Percentiles rank a stretch among this genome's conserved stretches.
Evolutionary conservation across 805 yeast genomes (phyloP).

Genomic region (Pichia gijzeniarum): DNA sequence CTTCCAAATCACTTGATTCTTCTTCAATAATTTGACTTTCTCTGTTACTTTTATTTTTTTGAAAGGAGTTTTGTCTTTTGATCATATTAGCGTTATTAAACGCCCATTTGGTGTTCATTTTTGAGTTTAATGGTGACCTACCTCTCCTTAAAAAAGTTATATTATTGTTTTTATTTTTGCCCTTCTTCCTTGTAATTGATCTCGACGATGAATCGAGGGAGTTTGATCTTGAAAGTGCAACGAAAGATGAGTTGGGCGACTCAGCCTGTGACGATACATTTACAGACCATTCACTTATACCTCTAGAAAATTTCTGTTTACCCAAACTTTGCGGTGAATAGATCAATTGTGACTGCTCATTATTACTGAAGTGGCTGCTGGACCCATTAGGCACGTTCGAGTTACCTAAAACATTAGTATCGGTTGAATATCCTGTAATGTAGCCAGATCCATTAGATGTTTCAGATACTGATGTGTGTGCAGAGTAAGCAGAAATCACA

Average conservation of each 20-base stretch:
- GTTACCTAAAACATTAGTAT: slow-evolving; percentile 13
- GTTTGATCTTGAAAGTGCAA: slow-evolving; percentile 29
- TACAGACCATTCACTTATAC: slow-evolving; percentile 30
- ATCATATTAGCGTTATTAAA: slow-evolving; percentile 12
- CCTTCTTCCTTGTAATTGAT: slow-evolving; percentile 23
- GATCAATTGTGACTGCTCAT: not conserved
- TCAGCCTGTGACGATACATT: slow-evolving; percentile 23
- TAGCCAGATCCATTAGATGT: slow-evolving; percentile 40
- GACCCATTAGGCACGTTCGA: not conserved
- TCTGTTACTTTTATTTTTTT: slow-evolving; percentile 43
- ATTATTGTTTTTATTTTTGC: slow-evolving; percentile 14
- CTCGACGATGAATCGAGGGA: slow-evolving; percentile 31
- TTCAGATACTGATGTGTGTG: slow-evolving; percentile 45
- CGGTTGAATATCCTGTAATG: slow-evolving; percentile 33
- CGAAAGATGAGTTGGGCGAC: slow-evolving; percentile 31
- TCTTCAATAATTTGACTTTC: slow-evolving; percentile 44
- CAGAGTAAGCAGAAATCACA: slow-evolving; percentile 43
- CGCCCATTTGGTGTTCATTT: slow-evolving; percentile 27
- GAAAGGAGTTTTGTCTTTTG: slow-evolving; percentile 28
- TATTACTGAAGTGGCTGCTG: not conserved
- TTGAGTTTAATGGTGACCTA: slow-evolving; percentile 28
- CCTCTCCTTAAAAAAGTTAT: slow-evolving; percentile 24
- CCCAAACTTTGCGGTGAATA: slow-evolving; percentile 8
- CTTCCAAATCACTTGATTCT: slow-evolving; percentile 8
- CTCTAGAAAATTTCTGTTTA: slow-evolving; percentile 26